Evolutionary conservation across 768 basidiomycete genomes (phyloP).

Genomic region (Suillus bovinus): DNA sequence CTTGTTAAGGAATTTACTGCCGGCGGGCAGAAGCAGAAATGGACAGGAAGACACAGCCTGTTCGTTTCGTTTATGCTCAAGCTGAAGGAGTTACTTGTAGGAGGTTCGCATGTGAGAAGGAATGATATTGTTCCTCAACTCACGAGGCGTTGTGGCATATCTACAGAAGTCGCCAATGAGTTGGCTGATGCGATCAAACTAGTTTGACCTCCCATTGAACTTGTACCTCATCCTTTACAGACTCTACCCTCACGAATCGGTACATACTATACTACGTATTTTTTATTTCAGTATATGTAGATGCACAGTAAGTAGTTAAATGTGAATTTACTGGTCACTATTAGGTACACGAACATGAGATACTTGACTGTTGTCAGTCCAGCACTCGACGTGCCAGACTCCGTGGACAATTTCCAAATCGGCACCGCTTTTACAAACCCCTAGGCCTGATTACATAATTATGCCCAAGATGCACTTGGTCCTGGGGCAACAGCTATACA

Average conservation of each 20-base stretch:
- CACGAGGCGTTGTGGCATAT: constrained; percentile 28
- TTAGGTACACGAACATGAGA: too few relatives aligned
- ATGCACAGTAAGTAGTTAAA: too few relatives aligned
- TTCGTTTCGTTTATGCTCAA: constrained; percentile 27
- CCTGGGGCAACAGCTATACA: too few relatives aligned
- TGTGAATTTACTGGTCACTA: too few relatives aligned
- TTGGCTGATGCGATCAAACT: background rate
- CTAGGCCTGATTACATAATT: too few relatives aligned
- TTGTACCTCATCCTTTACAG: background rate
- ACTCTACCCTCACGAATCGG: background rate
- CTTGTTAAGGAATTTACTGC: constrained; percentile 17
- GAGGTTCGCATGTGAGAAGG: constrained; percentile 14
- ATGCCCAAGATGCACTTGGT: too few relatives aligned
- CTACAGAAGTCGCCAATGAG: constrained; percentile 22
- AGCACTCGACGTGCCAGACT: too few relatives aligned
- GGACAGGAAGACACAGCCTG: background rate
- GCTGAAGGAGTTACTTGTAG: constrained; percentile 22
- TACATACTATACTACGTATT: background rate
- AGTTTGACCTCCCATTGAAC: background rate
- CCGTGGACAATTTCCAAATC: too few relatives aligned
- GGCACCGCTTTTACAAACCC: too few relatives aligned
- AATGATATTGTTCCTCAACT: constrained; percentile 27
- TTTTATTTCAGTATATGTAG: too few relatives aligned
- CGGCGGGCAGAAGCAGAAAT: background rate
- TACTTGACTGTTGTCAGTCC: too few relatives aligned